Conservation (phyloP, 1,284 basidiomycete species). For the Trametes polyzona region DNA sequence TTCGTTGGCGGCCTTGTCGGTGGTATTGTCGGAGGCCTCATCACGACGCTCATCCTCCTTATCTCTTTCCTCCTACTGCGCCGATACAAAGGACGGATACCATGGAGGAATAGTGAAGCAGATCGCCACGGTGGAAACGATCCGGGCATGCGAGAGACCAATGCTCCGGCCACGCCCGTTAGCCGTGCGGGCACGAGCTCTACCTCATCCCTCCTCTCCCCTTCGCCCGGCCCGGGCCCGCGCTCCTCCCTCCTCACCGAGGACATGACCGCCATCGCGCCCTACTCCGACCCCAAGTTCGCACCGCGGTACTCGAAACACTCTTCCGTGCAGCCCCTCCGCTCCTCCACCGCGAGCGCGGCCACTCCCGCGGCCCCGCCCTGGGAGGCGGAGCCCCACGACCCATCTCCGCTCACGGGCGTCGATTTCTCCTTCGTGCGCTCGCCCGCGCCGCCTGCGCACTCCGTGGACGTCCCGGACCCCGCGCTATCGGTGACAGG, state of each 20-base stretch:
- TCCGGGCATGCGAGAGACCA: background rate
- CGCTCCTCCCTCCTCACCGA: background rate
- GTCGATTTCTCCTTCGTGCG: background rate
- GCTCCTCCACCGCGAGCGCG: background rate
- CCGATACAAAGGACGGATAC: background rate
- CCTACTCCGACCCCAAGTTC: slow-evolving; percentile 3
- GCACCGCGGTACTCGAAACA: background rate
- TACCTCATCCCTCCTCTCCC: background rate
- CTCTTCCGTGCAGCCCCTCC: background rate
- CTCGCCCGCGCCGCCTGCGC: slow-evolving; percentile 11
- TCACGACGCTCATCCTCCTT: background rate
- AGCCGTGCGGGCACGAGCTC: background rate
- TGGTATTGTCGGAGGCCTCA: slow-evolving; percentile 1
- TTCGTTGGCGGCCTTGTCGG: slow-evolving; percentile 6
- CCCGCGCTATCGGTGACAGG: slow-evolving; percentile 19
- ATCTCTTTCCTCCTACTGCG: background rate
- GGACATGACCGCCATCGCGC: slow-evolving; percentile 2
- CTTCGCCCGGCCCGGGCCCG: background rate
- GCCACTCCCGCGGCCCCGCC: background rate
- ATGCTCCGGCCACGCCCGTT: background rate
- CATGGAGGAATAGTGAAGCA: background rate
- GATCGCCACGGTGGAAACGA: background rate
- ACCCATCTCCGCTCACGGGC: background rate
- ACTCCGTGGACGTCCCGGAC: slow-evolving; percentile 17
- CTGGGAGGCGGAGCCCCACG: background rate